A percentile compares a stretch with the other conserved stretches of the same genome.
phyloP scores from a whole-genome alignment of 257 asterid genomes.

The Pogostemon cablin region DNA sequence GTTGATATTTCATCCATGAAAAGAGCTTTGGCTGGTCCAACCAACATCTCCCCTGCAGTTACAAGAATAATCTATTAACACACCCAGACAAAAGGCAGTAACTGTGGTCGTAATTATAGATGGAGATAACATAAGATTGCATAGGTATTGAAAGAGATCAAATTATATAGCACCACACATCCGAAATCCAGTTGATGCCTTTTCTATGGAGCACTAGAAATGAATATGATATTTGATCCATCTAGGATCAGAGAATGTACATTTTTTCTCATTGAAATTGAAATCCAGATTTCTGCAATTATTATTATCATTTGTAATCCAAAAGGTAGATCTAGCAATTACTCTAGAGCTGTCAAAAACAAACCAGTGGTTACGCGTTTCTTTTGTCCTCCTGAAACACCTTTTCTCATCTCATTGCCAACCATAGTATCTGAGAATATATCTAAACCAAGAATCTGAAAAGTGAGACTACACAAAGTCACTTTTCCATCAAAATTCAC shows the following conservation, averaged over 20 bases:
- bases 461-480: background rate
- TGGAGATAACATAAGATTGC: too few species aligned
- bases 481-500: background rate
- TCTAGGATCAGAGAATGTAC: too few species aligned
- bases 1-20: slow-evolving; percentile 61
- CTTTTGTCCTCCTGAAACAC: slow-evolving; percentile 50
- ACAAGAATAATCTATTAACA: background rate
- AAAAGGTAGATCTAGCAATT: too few species aligned
- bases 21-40: slow-evolving; percentile 50
- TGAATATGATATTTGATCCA: too few species aligned
- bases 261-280: too few species aligned
- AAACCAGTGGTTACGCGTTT: slow-evolving; percentile 45
- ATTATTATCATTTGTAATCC: too few species aligned
- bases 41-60: slow-evolving; percentile 60
- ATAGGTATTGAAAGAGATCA: background rate
- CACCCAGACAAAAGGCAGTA: background rate
- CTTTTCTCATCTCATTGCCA: slow-evolving; percentile 48
- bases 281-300: too few species aligned
- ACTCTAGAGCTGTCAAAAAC: background rate
- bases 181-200: too few species aligned
- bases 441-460: slow-evolving; percentile 44
- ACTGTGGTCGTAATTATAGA: too few species aligned
- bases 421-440: slow-evolving; percentile 42
- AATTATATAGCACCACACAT: background rate
- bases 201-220: too few species aligned